Percentiles rank a stretch among this genome's conserved stretches.
These are phyloP conservation scores for Arctium minus DNA, from an alignment of 129 eudicot genomes.

Conservation along the genomic window DNA sequence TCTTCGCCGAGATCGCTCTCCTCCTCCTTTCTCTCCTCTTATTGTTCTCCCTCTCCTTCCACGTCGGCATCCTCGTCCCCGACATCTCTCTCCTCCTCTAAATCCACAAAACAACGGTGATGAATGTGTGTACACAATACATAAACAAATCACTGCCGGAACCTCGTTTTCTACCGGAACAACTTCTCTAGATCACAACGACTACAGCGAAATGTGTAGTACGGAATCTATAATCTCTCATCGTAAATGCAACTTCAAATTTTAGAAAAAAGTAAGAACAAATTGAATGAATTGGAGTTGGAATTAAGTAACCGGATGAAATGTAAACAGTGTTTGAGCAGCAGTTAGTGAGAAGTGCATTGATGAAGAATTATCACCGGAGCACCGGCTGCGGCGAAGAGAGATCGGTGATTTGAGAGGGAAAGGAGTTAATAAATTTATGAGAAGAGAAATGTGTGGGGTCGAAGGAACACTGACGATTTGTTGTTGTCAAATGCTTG, in stretches of 20 bases:
- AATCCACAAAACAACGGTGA: neutral
- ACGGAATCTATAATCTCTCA: neutral
- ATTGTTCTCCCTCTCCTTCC: constrained; percentile 89
- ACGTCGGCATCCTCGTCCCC: constrained; percentile 67
- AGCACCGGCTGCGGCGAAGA: constrained; percentile 17
- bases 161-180: constrained; percentile 1
- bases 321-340: neutral
- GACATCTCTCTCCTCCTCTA: constrained; percentile 26
- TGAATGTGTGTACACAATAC: neutral
- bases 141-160: neutral
- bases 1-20: constrained; percentile 76
- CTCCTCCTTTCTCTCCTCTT: constrained; percentile 78
- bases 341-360: neutral
- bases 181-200: constrained; percentile 1
- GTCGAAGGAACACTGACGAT: constrained; percentile 8
- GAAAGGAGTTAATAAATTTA: constrained; percentile 3
- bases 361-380: constrained; percentile 15
- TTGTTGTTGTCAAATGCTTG: constrained; percentile 26
- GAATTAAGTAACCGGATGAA: neutral
- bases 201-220: constrained; percentile 8
- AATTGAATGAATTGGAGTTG: constrained; percentile 13
- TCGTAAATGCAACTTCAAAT: neutral
- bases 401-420: constrained; percentile 14
- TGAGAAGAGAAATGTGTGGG: constrained; percentile 11
- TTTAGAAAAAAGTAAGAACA: neutral